These are phyloP conservation scores for Aegle marmelos DNA, from an alignment of 345 rosid species.

Conservation along the genomic window DNA sequence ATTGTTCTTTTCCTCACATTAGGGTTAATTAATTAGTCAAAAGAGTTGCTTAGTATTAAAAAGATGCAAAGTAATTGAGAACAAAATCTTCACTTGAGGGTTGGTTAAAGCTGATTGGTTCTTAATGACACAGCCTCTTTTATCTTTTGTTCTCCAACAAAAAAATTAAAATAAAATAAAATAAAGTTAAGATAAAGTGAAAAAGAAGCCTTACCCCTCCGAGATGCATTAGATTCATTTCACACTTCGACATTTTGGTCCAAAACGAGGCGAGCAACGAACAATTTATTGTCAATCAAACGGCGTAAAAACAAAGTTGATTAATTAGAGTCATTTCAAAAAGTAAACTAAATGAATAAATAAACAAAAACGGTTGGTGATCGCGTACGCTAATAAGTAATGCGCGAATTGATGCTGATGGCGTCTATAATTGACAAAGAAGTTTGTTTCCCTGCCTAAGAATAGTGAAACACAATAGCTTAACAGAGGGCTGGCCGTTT, in stretches of 20 bases:
- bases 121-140: background rate
- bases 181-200: background rate
- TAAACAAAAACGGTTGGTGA: background rate
- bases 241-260: background rate
- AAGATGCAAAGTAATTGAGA: constrained; percentile 21
- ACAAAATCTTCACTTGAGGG: constrained; percentile 23
- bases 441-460: background rate
- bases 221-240: constrained; percentile 8
- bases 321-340: too few relatives aligned
- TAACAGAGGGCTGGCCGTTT: background rate
- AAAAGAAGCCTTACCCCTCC: background rate
- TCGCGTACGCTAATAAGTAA: background rate
- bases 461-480: constrained; percentile 1
- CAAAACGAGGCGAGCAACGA: background rate
- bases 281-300: background rate
- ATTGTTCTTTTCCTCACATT: background rate
- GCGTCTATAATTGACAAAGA: background rate
- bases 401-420: too few relatives aligned
- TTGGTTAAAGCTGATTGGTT: constrained; percentile 11
- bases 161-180: too few relatives aligned
- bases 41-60: constrained; percentile 30
- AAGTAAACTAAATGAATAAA: too few relatives aligned
- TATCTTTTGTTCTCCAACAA: constrained; percentile 6
- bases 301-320: background rate
- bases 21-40: constrained; percentile 32